A percentile compares a stretch with the other conserved stretches of the same genome.
These are phyloP conservation scores for Pseudocercospora cruenta DNA, from an alignment of 2,329 filamentous ascomycete species.

Conservation along the genomic window DNA sequence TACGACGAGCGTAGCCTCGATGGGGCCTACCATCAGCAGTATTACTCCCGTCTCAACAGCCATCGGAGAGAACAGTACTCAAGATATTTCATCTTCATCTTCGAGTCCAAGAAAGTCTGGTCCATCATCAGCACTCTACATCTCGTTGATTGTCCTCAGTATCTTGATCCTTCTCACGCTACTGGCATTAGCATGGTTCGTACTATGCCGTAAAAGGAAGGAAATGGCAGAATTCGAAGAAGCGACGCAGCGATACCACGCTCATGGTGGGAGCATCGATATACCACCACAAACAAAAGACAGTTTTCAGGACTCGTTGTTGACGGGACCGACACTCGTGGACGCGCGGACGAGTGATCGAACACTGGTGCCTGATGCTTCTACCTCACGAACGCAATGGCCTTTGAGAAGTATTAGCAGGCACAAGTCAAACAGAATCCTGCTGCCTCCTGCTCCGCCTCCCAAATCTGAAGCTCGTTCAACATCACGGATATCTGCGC, in stretches of 20 bases:
- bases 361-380: constrained; percentile 10
- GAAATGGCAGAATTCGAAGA: constrained; percentile 1
- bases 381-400: background rate
- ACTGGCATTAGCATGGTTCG: constrained; percentile 14
- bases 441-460: constrained; percentile 14
- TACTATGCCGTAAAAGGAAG: constrained; percentile 8
- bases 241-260: background rate
- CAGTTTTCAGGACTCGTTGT: background rate
- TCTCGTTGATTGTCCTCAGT: constrained; percentile 17
- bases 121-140: constrained; percentile 10
- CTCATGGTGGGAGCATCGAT: background rate
- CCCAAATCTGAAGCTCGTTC: constrained; percentile 7
- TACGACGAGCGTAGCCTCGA: background rate
- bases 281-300: background rate
- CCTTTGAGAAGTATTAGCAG: constrained; percentile 10
- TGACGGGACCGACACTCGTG: background rate
- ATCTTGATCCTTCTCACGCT: constrained; percentile 10
- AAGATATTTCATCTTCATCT: background rate
- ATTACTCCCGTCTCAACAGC: background rate
- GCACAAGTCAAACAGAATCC: background rate
- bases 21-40: background rate
- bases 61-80: background rate
- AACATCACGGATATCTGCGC: background rate
- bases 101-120: background rate
- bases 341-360: constrained; percentile 6